Evolutionary conservation across 495 filamentous ascomycete species (phyloP).

Genomic region (Platismatia glauca): DNA sequence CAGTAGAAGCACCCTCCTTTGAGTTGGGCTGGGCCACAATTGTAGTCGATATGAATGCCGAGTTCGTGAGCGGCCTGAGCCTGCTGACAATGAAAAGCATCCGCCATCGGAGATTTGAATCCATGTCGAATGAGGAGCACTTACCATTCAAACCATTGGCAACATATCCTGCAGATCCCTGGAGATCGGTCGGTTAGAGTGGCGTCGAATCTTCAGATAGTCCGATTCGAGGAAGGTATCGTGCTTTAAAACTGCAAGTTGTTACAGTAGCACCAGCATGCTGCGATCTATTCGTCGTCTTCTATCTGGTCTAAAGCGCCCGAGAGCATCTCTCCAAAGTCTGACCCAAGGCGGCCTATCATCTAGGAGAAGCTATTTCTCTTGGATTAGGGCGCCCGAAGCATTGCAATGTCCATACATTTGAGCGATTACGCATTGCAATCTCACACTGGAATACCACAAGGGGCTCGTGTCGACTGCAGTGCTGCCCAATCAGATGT

Average conservation of each 20-base stretch:
- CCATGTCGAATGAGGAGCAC: background rate
- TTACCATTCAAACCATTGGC: background rate
- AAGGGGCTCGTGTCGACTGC: background rate
- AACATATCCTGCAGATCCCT: background rate
- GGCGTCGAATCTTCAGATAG: background rate
- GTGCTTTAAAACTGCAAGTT: background rate
- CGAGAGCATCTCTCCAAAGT: background rate
- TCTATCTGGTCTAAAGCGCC: background rate
- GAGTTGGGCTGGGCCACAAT: too few species aligned
- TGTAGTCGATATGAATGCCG: background rate
- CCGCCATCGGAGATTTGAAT: background rate
- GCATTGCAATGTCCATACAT: background rate
- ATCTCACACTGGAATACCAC: background rate
- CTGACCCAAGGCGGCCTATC: background rate
- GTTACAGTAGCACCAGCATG: background rate
- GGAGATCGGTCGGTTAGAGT: background rate
- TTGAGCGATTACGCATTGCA: background rate
- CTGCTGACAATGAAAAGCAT: too few species aligned
- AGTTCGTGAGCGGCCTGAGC: background rate
- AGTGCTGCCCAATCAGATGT: background rate
- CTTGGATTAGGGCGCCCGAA: background rate
- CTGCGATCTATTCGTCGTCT: background rate
- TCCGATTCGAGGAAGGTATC: background rate
- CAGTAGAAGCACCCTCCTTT: background rate
- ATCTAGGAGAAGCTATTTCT: background rate